A percentile compares a stretch with the other conserved stretches of the same genome.
These are phyloP conservation scores for Grosmannia penicillata DNA, from an alignment of 2,329 filamentous ascomycete species.

Conservation along the genomic window DNA sequence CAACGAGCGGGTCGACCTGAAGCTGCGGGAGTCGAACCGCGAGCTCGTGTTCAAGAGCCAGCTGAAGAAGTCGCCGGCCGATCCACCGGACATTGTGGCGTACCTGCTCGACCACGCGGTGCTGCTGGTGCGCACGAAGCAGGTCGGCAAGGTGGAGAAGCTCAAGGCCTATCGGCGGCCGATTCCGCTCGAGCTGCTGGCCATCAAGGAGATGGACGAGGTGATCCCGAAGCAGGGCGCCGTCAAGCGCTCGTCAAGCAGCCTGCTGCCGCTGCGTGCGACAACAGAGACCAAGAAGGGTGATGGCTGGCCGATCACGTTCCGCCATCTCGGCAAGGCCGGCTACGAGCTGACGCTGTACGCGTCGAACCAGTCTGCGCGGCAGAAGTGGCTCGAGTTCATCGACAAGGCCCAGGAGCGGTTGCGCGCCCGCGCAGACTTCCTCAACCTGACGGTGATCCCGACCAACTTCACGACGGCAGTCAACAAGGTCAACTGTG, in stretches of 20 bases:
- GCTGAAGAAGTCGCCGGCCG: slow-evolving; percentile 83
- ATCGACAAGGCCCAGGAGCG: slow-evolving; percentile 85
- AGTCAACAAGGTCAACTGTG: slow-evolving; percentile 80
- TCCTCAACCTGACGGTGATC: slow-evolving; percentile 62
- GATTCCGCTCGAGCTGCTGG: slow-evolving; percentile 82
- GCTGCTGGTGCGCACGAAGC: slow-evolving; percentile 79
- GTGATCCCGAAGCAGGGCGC: slow-evolving; percentile 70
- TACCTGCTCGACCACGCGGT: slow-evolving; percentile 96
- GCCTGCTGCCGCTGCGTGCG: slow-evolving; percentile 45
- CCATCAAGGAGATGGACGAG: slow-evolving; percentile 95
- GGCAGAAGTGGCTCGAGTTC: slow-evolving; percentile 94
- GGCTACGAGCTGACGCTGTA: slow-evolving; percentile 88
- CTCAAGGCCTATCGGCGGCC: slow-evolving; percentile 86
- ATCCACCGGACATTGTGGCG: slow-evolving; percentile 78
- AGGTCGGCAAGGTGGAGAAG: slow-evolving; percentile 84
- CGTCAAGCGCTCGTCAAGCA: slow-evolving; percentile 72
- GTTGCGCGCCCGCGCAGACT: slow-evolving; percentile 74
- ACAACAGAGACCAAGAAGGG: slow-evolving; percentile 41
- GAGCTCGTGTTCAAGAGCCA: slow-evolving; percentile 89
- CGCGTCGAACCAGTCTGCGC: slow-evolving; percentile 68
- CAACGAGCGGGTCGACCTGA: slow-evolving; percentile 83
- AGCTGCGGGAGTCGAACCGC: slow-evolving; percentile 82
- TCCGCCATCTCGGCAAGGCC: slow-evolving; percentile 87
- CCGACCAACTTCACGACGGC: slow-evolving; percentile 45
- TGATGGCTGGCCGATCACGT: slow-evolving; percentile 88